Conservation (phyloP, 345 rosid species). For the Boechera retrofracta region DNA sequence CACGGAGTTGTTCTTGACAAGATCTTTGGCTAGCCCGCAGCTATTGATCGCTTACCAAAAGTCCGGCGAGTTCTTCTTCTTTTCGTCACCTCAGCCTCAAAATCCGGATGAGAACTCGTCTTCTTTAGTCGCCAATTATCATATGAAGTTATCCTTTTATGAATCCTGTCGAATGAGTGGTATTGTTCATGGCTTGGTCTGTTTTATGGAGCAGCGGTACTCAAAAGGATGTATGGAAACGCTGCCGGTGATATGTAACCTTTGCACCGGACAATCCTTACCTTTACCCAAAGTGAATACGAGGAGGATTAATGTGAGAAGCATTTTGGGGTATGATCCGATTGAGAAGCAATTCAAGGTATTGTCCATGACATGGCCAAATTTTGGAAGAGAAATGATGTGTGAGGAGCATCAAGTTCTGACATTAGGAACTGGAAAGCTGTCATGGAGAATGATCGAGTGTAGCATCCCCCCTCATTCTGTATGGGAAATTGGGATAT, state of each 20-base stretch:
- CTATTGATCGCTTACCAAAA: neutral
- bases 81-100: neutral
- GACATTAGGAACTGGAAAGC: neutral
- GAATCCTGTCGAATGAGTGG: neutral
- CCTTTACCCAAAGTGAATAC: neutral
- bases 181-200: neutral
- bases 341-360: neutral
- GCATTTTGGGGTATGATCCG: neutral
- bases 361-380: neutral
- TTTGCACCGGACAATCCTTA: neutral
- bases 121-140: neutral
- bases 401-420: neutral
- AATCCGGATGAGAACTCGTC: neutral
- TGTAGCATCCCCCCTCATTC: neutral
- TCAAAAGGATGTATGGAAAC: neutral
- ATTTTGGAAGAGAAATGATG: too few species aligned
- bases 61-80: neutral
- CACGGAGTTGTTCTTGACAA: neutral
- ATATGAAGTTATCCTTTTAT: neutral
- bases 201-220: neutral
- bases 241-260: neutral
- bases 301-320: neutral
- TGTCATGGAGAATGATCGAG: neutral
- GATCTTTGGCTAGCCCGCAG: neutral
- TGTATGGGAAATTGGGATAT: neutral